Conservation (phyloP, 768 basidiomycete genomes). For the Lepiota venenata region DNA sequence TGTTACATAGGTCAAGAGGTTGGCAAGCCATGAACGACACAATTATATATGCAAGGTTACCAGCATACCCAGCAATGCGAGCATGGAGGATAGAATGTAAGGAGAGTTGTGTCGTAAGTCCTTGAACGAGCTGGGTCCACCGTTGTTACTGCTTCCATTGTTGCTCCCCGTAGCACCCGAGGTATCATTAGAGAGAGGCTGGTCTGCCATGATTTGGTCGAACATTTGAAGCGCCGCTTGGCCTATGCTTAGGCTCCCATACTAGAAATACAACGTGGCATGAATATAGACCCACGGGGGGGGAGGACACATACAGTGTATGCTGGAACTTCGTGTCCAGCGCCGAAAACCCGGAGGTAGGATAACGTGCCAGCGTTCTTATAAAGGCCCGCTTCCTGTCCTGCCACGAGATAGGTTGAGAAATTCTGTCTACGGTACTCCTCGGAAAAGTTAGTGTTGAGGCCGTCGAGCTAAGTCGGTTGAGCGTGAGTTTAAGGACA, state of each 20-base stretch:
- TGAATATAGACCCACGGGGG: not conserved
- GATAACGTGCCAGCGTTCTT: slow-evolving; percentile 59
- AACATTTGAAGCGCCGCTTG: slow-evolving; percentile 44
- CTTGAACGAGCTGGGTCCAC: not conserved
- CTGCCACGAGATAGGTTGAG: slow-evolving; percentile 46
- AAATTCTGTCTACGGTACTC: slow-evolving; percentile 40
- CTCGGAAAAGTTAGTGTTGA: slow-evolving; percentile 43
- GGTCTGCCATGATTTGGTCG: slow-evolving; percentile 26
- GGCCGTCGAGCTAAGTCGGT: slow-evolving; percentile 22
- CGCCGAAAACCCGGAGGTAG: slow-evolving; percentile 49
- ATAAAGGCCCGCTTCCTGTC: slow-evolving; percentile 45
- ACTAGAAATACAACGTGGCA: slow-evolving; percentile 22
- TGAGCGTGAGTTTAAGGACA: not conserved
- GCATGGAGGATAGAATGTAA: not conserved
- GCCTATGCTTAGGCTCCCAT: slow-evolving; percentile 30
- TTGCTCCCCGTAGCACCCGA: not conserved
- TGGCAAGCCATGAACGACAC: not conserved
- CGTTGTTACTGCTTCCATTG: not conserved
- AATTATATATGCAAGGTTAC: not conserved
- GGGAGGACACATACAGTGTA: slow-evolving; percentile 29
- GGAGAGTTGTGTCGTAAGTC: not conserved
- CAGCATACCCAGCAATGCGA: not conserved
- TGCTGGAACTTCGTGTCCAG: slow-evolving; percentile 47
- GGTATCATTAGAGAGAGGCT: not conserved
- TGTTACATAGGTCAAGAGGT: no score